These are phyloP conservation scores for Erythrophleum fordii DNA, from an alignment of 306 rosid species.

Conservation along the genomic window DNA sequence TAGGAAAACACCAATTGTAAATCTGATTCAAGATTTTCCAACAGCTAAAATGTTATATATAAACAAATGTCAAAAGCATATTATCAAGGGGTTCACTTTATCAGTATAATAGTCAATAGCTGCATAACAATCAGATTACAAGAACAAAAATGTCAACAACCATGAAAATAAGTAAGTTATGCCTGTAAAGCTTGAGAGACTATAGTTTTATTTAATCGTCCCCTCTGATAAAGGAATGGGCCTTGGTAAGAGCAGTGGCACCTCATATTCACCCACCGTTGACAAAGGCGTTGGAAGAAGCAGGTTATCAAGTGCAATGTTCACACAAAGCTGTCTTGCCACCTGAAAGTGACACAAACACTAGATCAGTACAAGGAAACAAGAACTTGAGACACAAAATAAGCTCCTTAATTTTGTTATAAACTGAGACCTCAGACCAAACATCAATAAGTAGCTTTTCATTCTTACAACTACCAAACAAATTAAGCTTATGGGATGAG, in stretches of 20 bases:
- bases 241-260: slow-evolving; percentile 79
- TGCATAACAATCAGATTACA: neutral
- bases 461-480: neutral
- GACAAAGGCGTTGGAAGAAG: slow-evolving; percentile 61
- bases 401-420: slow-evolving; percentile 56
- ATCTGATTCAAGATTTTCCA: neutral
- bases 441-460: neutral
- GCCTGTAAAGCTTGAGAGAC: neutral
- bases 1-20: neutral
- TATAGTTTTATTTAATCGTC: slow-evolving; percentile 50
- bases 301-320: slow-evolving; percentile 57
- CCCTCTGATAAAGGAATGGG: slow-evolving; percentile 82
- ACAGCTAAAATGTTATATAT: neutral
- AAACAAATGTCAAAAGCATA: neutral
- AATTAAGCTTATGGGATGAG: neutral
- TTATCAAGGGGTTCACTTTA: slow-evolving; percentile 16
- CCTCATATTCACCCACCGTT: slow-evolving; percentile 74
- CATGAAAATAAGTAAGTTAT: neutral
- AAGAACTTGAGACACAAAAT: neutral
- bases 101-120: slow-evolving; percentile 21
- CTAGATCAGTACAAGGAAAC: slow-evolving; percentile 4
- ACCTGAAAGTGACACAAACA: slow-evolving; percentile 54
- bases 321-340: slow-evolving; percentile 76
- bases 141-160: slow-evolving; percentile 3
- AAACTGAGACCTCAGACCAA: slow-evolving; percentile 19